Percentiles rank a stretch among this genome's conserved stretches.
phyloP scores from a whole-genome alignment of 1,139 yeast genomes.

The Petasospora fabianii region DNA sequence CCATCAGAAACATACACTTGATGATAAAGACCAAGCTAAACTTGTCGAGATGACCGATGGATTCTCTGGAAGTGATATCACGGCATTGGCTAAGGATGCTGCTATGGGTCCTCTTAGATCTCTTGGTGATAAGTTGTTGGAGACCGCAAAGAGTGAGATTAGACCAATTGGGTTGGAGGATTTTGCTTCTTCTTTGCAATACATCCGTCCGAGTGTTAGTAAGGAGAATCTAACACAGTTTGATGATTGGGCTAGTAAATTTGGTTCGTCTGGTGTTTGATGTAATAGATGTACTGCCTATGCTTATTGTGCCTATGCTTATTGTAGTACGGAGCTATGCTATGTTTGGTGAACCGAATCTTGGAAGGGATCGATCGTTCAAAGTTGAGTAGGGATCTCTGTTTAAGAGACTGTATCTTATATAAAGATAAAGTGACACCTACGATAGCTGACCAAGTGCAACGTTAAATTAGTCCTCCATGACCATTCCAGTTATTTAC shows the following conservation, averaged over 20 bases:
- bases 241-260: conserved; percentile 88
- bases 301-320: too few species aligned
- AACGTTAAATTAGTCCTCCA: too few species aligned
- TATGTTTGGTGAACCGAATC: too few species aligned
- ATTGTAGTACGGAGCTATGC: too few species aligned
- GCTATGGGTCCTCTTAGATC: conserved; percentile 97
- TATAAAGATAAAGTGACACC: too few species aligned
- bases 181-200: conserved; percentile 71
- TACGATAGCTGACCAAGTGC: too few species aligned
- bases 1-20: conserved; percentile 71
- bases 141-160: conserved; percentile 82
- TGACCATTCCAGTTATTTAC: too few species aligned
- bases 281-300: too few species aligned
- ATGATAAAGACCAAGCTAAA: conserved; percentile 57
- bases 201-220: conserved; percentile 90
- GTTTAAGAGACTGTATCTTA: too few species aligned
- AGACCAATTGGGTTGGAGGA: conserved; percentile 76
- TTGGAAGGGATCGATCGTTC: too few species aligned
- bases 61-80: conserved; percentile 90
- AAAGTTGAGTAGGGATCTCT: too few species aligned
- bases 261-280: conserved; percentile 93
- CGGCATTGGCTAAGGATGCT: conserved; percentile 94
- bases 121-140: conserved; percentile 80
- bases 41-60: conserved; percentile 69
- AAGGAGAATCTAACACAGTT: conserved; percentile 72